phyloP scores from a whole-genome alignment of 73 alveolate species.

The Tetrahymena borealis region DNA sequence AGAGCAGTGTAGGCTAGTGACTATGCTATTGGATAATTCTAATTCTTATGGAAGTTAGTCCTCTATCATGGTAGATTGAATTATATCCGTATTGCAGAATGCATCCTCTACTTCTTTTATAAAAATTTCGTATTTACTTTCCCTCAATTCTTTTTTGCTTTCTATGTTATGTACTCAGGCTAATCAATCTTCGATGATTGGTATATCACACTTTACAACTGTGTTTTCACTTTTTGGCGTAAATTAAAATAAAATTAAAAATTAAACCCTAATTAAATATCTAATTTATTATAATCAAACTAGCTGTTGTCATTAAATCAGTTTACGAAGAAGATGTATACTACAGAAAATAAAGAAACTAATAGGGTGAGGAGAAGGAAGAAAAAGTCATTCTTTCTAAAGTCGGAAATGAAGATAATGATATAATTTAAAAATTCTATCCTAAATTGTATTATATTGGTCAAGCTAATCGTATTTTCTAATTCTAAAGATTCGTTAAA shows the following conservation, averaged over 20 bases:
- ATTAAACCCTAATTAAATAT: no score
- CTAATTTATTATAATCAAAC: no score
- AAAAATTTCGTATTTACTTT: slow-evolving; percentile 89
- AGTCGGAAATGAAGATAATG: slow-evolving; percentile 5
- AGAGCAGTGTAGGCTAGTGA: slow-evolving; percentile 93
- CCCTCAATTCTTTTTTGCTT: slow-evolving; percentile 73
- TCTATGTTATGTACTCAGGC: slow-evolving; percentile 87
- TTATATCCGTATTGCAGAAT: slow-evolving; percentile 79
- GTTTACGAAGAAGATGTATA: slow-evolving; percentile 31
- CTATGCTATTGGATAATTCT: slow-evolving; percentile 83
- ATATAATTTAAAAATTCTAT: slow-evolving; percentile 6
- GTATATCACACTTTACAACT: slow-evolving; percentile 91
- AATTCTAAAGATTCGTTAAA: slow-evolving; percentile 1
- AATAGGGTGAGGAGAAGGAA: not conserved
- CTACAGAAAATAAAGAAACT: slow-evolving; percentile 13
- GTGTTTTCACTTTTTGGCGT: slow-evolving; percentile 71
- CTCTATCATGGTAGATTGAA: slow-evolving; percentile 94
- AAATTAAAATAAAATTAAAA: no score
- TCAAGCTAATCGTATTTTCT: slow-evolving; percentile 14
- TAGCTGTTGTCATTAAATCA: slow-evolving; percentile 19
- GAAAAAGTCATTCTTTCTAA: not conserved
- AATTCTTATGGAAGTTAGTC: slow-evolving; percentile 76
- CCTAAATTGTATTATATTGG: slow-evolving; percentile 37
- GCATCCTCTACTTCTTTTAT: slow-evolving; percentile 93
- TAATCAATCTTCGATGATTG: slow-evolving; percentile 90